Percentiles rank a stretch among this genome's conserved stretches.
Evolutionary conservation across 2,329 filamentous ascomycete species (phyloP).

Genomic region (Triangularia setosa): DNA sequence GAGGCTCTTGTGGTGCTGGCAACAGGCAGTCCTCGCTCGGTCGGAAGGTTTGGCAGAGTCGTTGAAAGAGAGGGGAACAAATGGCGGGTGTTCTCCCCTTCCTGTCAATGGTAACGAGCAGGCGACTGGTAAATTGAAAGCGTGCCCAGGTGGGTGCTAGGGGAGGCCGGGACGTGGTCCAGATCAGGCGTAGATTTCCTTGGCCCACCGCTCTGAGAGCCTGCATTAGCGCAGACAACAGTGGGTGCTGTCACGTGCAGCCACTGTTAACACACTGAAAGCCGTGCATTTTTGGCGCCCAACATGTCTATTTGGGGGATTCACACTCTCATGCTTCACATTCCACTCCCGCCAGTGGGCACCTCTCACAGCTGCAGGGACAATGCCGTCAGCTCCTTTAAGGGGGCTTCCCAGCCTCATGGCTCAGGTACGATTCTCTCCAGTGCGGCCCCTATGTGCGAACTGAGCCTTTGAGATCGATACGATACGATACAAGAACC

Average conservation of each 20-base stretch:
- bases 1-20: background rate
- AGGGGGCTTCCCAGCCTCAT: background rate
- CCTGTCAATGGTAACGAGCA: background rate
- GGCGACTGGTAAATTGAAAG: slow-evolving; percentile 13
- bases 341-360: no score
- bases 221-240: slow-evolving; percentile 20
- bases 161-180: slow-evolving; percentile 16
- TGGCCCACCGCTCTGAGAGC: slow-evolving; percentile 6
- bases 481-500: background rate
- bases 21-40: background rate
- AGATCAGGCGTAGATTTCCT: slow-evolving; percentile 21
- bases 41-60: background rate
- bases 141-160: slow-evolving; percentile 12
- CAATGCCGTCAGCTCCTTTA: background rate
- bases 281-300: slow-evolving; percentile 6
- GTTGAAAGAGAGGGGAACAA: background rate
- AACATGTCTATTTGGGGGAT: background rate
- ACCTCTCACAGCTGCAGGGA: slow-evolving; percentile 4
- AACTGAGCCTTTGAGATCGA: background rate
- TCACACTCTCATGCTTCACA: background rate
- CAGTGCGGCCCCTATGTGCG: background rate
- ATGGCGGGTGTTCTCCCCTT: slow-evolving; percentile 10
- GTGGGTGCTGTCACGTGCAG: slow-evolving; percentile 21
- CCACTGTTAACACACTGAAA: slow-evolving; percentile 11
- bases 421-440: background rate